phyloP scores from a whole-genome alignment of 2,329 filamentous ascomycete species.

The Epichloe amarillans region DNA sequence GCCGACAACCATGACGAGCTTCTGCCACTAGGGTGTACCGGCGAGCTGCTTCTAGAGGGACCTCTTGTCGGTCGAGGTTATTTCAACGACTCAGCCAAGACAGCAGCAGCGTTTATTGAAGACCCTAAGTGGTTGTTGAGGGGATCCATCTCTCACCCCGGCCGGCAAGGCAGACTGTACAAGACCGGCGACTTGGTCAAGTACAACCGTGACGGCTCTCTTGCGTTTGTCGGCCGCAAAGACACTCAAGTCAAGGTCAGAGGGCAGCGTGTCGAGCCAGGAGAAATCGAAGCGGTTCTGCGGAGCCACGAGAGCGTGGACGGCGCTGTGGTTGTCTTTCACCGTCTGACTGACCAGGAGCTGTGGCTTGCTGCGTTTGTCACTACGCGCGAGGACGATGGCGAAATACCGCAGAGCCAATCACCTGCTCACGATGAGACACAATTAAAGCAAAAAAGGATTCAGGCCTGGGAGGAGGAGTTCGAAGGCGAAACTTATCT shows the following conservation, averaged over 20 bases:
- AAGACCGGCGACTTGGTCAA: conserved; percentile 10
- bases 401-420: too few relatives aligned
- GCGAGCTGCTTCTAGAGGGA: conserved; percentile 26
- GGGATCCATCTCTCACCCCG: not conserved
- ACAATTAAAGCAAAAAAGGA: too few relatives aligned
- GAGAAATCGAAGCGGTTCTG: too few relatives aligned
- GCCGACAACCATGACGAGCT: conserved; percentile 8
- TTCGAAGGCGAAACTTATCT: too few relatives aligned
- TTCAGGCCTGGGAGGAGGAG: too few relatives aligned
- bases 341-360: too few relatives aligned
- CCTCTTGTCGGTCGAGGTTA: conserved; percentile 38
- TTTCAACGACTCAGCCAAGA: conserved; percentile 22
- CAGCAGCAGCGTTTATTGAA: conserved; percentile 18
- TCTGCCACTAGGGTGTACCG: conserved; percentile 11
- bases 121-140: conserved; percentile 9
- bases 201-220: conserved; percentile 7
- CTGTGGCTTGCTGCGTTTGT: too few relatives aligned
- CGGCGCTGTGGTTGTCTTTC: too few relatives aligned
- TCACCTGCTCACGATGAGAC: too few relatives aligned
- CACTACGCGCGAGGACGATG: too few relatives aligned
- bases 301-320: too few relatives aligned
- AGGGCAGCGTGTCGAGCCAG: too few relatives aligned
- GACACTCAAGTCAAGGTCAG: conserved; percentile 1
- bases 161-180: conserved; percentile 9
- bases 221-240: conserved; percentile 10